Conservation (phyloP, 768 basidiomycete genomes). For the Clitopilus passeckerianus region DNA sequence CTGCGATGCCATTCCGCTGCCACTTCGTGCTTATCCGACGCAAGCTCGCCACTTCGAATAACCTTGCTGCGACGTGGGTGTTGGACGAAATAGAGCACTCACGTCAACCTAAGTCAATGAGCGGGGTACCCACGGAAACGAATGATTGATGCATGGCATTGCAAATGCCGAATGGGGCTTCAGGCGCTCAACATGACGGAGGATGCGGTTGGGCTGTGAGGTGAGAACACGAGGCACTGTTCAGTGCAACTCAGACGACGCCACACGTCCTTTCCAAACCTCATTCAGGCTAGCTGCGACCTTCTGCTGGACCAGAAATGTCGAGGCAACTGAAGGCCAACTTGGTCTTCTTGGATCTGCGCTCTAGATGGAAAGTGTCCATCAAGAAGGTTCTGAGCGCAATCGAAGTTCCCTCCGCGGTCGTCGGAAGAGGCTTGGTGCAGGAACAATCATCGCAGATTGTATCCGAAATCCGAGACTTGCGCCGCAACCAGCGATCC, state of each 20-base stretch:
- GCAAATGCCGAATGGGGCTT: not conserved
- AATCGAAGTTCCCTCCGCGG: not conserved
- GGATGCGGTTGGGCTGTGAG: not conserved
- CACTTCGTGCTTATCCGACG: not conserved
- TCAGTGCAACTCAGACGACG: not conserved
- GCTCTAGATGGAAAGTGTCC: too few species aligned
- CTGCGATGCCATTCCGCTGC: not conserved
- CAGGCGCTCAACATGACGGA: not conserved
- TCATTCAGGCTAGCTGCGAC: too few species aligned
- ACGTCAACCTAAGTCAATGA: not conserved
- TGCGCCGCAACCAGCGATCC: not conserved
- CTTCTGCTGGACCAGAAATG: too few species aligned
- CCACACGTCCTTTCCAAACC: not conserved
- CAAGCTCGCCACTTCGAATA: too few species aligned
- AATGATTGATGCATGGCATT: not conserved
- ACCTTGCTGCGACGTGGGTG: not conserved
- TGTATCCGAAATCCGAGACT: not conserved
- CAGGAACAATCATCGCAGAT: not conserved
- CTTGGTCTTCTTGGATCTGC: too few species aligned
- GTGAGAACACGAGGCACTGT: not conserved
- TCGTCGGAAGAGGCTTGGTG: not conserved
- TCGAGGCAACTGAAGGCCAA: too few species aligned
- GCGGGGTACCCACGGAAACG: not conserved
- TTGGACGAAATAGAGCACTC: not conserved
- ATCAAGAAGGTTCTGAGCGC: not conserved